Evolutionary conservation across 345 rosid species (phyloP).

Genomic region (Nasturtium officinale): DNA sequence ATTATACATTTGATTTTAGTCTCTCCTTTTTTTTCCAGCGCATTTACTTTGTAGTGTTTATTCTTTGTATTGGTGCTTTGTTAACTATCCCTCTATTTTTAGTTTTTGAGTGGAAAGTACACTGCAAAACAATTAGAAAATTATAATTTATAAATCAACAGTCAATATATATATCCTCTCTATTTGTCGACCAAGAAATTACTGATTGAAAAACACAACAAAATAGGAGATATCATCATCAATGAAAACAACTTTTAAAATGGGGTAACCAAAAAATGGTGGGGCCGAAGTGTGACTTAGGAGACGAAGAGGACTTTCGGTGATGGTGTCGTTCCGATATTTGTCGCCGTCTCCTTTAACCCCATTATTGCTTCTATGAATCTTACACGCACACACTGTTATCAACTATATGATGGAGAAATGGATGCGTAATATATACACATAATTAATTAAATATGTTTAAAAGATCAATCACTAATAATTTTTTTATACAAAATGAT

Average conservation of each 20-base stretch:
- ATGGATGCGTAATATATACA: slow-evolving; percentile 6
- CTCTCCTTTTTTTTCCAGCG: no score
- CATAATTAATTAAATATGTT: not conserved
- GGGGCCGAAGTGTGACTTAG: slow-evolving; percentile 31
- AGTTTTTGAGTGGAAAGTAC: slow-evolving; percentile 11
- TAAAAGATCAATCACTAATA: not conserved
- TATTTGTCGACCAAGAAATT: slow-evolving; percentile 14
- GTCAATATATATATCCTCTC: not conserved
- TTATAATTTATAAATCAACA: slow-evolving; percentile 6
- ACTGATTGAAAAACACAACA: not conserved
- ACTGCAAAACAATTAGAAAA: slow-evolving; percentile 2
- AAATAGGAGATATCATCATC: not conserved
- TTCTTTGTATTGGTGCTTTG: slow-evolving; percentile 3
- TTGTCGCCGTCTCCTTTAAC: slow-evolving; percentile 24
- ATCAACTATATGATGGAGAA: slow-evolving; percentile 21
- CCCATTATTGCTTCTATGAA: slow-evolving; percentile 19
- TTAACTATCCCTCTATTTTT: not conserved
- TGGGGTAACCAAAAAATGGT: slow-evolving; percentile 7
- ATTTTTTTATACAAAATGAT: slow-evolving; percentile 31
- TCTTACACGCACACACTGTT: not conserved
- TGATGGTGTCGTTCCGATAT: slow-evolving; percentile 35
- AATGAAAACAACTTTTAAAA: not conserved
- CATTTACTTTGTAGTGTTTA: not conserved
- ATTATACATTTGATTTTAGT: not conserved
- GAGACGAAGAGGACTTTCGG: slow-evolving; percentile 37